phyloP scores from a whole-genome alignment of 805 yeast species.

The Hanseniaspora mollemarum region DNA sequence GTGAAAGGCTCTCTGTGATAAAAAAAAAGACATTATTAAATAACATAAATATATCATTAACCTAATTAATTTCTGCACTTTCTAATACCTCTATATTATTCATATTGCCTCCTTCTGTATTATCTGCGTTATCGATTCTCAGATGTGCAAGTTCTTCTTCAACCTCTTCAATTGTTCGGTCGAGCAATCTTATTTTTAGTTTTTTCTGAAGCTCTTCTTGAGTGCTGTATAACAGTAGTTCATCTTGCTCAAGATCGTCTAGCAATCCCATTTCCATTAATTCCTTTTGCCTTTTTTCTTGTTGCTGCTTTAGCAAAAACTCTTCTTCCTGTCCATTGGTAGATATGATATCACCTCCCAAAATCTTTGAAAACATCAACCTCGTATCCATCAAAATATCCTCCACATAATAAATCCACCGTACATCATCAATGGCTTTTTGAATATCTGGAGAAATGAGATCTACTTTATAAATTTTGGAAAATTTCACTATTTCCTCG shows the following conservation, averaged over 20 bases:
- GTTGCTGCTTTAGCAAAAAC: constrained; percentile 12
- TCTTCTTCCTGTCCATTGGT: constrained; percentile 16
- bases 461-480: constrained; percentile 32
- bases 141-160: constrained; percentile 16
- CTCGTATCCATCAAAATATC: constrained; percentile 28
- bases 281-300: constrained; percentile 14
- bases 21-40: no score
- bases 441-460: constrained; percentile 27
- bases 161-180: constrained; percentile 23
- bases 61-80: not conserved
- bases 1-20: not conserved
- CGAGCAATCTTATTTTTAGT: constrained; percentile 24
- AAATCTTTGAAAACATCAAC: constrained; percentile 29
- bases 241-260: not conserved
- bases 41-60: not conserved
- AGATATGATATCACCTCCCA: constrained; percentile 27
- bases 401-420: constrained; percentile 26
- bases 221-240: constrained; percentile 20
- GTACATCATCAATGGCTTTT: constrained; percentile 20
- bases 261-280: constrained; percentile 1
- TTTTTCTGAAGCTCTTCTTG: constrained; percentile 27
- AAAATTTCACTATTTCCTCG: constrained; percentile 89
- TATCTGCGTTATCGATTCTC: not conserved
- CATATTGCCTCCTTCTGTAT: not conserved
- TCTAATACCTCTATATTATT: not conserved